Evolutionary conservation across 2,329 filamentous ascomycete genomes (phyloP).

Genomic region (Arachnopeziza araneosa): DNA sequence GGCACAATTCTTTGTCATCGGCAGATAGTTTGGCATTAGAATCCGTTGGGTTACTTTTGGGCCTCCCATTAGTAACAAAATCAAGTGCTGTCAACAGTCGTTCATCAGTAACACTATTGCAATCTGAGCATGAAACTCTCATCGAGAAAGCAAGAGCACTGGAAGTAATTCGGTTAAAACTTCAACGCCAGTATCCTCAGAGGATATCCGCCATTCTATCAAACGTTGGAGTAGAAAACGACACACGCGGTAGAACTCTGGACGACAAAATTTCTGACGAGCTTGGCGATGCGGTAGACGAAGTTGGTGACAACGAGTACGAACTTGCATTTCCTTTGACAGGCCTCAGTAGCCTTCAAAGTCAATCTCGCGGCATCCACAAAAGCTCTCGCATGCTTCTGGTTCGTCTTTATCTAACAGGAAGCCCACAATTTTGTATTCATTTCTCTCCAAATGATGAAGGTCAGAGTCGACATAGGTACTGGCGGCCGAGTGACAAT

Average conservation of each 20-base stretch:
- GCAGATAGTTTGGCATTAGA: not conserved
- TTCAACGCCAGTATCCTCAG: not conserved
- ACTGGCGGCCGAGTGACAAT: not conserved
- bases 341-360: slow-evolving; percentile 1
- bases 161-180: not conserved
- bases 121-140: not conserved
- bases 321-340: slow-evolving; percentile 3
- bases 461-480: not conserved
- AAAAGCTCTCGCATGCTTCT: slow-evolving; percentile 2
- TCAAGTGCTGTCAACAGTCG: not conserved
- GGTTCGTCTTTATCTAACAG: not conserved
- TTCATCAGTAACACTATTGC: not conserved
- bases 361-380: slow-evolving; percentile 1
- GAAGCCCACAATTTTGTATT: not conserved
- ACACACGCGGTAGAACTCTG: not conserved
- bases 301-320: not conserved
- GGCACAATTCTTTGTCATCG: not conserved
- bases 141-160: slow-evolving; percentile 1
- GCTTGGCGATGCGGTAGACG: slow-evolving; percentile 2
- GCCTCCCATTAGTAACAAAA: not conserved
- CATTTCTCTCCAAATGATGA: slow-evolving; percentile 2
- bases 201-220: not conserved
- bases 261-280: not conserved
- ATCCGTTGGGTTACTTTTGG: not conserved
- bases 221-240: not conserved